Percentiles rank a stretch among this genome's conserved stretches.
Evolutionary conservation across 805 yeast species (phyloP).

Genomic region (Kodamaea lidongshanica): DNA sequence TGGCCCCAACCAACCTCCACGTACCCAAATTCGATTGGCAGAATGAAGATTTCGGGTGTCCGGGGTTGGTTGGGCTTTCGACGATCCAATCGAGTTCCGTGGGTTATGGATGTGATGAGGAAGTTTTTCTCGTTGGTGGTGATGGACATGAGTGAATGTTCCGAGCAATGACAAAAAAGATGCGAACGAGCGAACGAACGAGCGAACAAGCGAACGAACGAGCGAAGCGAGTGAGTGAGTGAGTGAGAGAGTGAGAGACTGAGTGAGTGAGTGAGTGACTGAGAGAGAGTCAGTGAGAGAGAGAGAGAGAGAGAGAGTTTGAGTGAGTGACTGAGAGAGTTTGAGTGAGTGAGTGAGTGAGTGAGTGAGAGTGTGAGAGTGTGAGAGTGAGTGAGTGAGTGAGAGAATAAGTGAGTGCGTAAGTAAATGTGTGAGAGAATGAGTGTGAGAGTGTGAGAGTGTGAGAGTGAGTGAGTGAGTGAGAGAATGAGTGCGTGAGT

Average conservation of each 20-base stretch:
- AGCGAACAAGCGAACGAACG: background rate
- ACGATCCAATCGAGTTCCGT: conserved; percentile 62
- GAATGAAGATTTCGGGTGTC: conserved; percentile 55
- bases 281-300: background rate
- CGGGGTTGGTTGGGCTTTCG: conserved; percentile 61
- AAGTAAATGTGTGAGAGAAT: too few relatives aligned
- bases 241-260: background rate
- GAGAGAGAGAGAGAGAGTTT: background rate
- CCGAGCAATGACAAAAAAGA: conserved; percentile 44
- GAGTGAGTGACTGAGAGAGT: too few relatives aligned
- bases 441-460: too few relatives aligned
- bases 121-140: conserved; percentile 60
- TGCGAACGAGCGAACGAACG: background rate
- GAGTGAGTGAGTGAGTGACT: background rate
- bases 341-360: too few relatives aligned
- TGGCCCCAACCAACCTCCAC: conserved; percentile 74
- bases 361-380: too few relatives aligned
- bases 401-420: too few relatives aligned
- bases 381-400: too few relatives aligned
- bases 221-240: conserved; percentile 1
- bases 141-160: conserved; percentile 55
- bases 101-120: conserved; percentile 55
- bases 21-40: conserved; percentile 67
- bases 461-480: too few relatives aligned
- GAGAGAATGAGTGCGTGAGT: too few relatives aligned